A percentile compares a stretch with the other conserved stretches of the same genome.
Evolutionary conservation across 331 rosid genomes (phyloP).

Genomic region (Dryas integrifolia): DNA sequence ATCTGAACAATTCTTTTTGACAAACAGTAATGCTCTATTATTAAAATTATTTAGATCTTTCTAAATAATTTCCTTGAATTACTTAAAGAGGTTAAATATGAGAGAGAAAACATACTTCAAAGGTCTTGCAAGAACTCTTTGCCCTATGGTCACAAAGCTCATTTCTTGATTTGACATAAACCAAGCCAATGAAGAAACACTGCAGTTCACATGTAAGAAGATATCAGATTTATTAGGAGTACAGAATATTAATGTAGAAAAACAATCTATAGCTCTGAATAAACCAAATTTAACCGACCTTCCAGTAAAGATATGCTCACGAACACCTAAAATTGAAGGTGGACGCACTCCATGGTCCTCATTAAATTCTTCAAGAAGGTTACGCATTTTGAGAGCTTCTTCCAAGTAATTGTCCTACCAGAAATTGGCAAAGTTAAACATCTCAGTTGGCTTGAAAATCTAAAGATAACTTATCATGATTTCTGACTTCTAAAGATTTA

Average conservation of each 20-base stretch:
- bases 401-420: constrained; percentile 90
- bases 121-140: constrained; percentile 95
- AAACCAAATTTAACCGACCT: constrained; percentile 40
- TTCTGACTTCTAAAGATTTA: constrained; percentile 31
- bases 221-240: constrained; percentile 17
- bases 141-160: constrained; percentile 94
- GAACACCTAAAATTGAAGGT: constrained; percentile 86
- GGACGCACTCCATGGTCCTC: constrained; percentile 95
- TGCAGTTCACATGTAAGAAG: constrained; percentile 32
- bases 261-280: constrained; percentile 17
- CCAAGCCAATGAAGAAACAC: constrained; percentile 99
- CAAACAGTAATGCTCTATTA: neutral
- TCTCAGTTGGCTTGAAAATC: constrained; percentile 28
- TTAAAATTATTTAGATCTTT: constrained; percentile 13
- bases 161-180: constrained; percentile 99
- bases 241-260: constrained; percentile 19
- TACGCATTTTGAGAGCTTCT: constrained; percentile 96
- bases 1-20: constrained; percentile 1
- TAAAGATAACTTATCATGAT: constrained; percentile 20
- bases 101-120: constrained; percentile 62
- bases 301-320: constrained; percentile 97
- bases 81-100: neutral
- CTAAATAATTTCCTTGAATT: constrained; percentile 1
- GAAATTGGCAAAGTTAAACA: constrained; percentile 27
- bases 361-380: constrained; percentile 89